Evolutionary conservation across 192 early-diverging fungal species (phyloP), one percentile per base, ranked within the genome.

Genomic region (Coemansia reversa): DNA sequence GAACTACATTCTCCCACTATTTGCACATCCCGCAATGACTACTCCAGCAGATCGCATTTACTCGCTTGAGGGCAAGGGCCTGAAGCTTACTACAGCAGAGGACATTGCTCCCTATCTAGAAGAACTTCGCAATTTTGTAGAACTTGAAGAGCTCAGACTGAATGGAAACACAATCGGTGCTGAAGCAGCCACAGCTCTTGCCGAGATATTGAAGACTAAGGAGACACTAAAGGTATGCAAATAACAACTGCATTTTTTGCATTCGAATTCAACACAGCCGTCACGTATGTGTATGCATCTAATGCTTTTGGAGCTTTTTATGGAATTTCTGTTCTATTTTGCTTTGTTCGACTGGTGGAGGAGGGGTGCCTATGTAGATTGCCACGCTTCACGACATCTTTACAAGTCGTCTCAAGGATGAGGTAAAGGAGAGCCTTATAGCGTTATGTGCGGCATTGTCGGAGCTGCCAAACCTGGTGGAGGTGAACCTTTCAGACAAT

Each of bases 161-260:
- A 89, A 87, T 66, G 96, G 96, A 35, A 97, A 96, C 83, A 95
- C 94, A 9, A 88, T 95, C 65, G 93, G 94, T 32, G 89, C 97
- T 35, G 93, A 95, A 58, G 96, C 96, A 4, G 87, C 89, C 39
- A 70, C 88, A 52, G 90, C 90, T 24, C 81, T 98, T 29, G 92
- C 91, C 42, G 73, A 62, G 27, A 87, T 86, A 7, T 73, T 95
- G 54, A 86, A 87, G 65, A 79, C 80, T 55, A 90, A 89, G 70
- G 73, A 74, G 27, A 74, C 76, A 4, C 67, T 97, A 9, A 91
- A 90, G 90, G 92, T 93, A 85, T 58, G 52, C 18, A 11, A 60
- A 22, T 24, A n/a, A 3, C 30, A 8, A 1, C 12, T 23, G 25
- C 2, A 27, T 27, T 50, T 48, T 50, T 50, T 35, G 19, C 28